These are phyloP conservation scores for Hirschioporus abietinus DNA, from an alignment of 768 basidiomycete species.

Conservation along the genomic window DNA sequence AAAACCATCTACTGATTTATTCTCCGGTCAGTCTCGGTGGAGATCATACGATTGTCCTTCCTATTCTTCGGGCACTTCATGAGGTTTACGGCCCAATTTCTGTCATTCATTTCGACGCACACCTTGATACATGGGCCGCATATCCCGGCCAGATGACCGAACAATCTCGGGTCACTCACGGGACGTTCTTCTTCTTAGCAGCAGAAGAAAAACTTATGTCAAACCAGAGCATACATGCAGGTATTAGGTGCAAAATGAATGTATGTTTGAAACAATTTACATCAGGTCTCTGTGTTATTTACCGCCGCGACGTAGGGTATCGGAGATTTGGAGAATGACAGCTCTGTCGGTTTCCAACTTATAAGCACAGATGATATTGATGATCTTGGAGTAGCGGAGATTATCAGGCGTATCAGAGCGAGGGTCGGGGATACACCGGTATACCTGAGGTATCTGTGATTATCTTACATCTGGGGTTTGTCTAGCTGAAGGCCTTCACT, in stretches of 20 bases:
- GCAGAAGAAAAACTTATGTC: conserved; percentile 71
- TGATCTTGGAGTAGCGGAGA: conserved; percentile 64
- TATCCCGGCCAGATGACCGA: conserved; percentile 38
- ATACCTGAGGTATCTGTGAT: conserved; percentile 50
- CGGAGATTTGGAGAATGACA: conserved; percentile 63
- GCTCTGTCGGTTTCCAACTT: conserved; percentile 69
- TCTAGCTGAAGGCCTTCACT: neutral
- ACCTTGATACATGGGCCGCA: conserved; percentile 27
- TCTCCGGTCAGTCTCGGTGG: conserved; percentile 50
- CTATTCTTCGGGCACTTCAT: conserved; percentile 75
- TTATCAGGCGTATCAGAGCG: conserved; percentile 63
- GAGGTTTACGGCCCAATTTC: conserved; percentile 77
- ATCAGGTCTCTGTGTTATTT: neutral
- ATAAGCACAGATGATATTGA: conserved; percentile 83
- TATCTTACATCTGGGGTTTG: neutral
- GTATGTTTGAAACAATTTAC: conserved; percentile 28
- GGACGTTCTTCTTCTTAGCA: conserved; percentile 82
- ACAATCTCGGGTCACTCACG: conserved; percentile 73
- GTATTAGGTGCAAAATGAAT: conserved; percentile 72
- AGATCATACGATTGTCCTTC: conserved; percentile 85
- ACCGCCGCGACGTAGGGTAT: conserved; percentile 37
- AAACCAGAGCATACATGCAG: conserved; percentile 75
- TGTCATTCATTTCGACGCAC: conserved; percentile 69
- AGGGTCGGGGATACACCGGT: conserved; percentile 73
- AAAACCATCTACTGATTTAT: conserved; percentile 20